phyloP scores from a whole-genome alignment of 2,329 filamentous ascomycete species.

The Fusarium denticulatum region DNA sequence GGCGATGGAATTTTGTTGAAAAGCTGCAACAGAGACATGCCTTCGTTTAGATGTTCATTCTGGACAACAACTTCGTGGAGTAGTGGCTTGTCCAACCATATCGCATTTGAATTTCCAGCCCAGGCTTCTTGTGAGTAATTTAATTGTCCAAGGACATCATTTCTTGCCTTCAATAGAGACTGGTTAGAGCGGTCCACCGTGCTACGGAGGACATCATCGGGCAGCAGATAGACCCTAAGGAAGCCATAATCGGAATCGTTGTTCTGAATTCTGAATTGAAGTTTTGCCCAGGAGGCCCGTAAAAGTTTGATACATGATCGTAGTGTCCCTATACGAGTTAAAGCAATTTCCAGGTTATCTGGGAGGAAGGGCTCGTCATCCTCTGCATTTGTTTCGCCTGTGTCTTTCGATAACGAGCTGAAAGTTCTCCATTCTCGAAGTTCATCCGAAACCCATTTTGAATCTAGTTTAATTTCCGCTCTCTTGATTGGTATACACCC shows the following conservation, averaged over 20 bases:
- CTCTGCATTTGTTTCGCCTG: not conserved
- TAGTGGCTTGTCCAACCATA: constrained; percentile 10
- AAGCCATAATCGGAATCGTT: constrained; percentile 39
- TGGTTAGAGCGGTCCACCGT: constrained; percentile 60
- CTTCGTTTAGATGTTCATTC: constrained; percentile 49
- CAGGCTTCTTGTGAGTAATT: constrained; percentile 67
- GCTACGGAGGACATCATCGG: constrained; percentile 69
- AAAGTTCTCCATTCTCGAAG: constrained; percentile 45
- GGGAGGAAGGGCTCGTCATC: constrained; percentile 16
- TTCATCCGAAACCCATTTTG: constrained; percentile 25
- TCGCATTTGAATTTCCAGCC: constrained; percentile 53
- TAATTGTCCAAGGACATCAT: constrained; percentile 60
- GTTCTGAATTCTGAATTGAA: constrained; percentile 50
- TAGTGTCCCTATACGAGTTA: constrained; percentile 44
- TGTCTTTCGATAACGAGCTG: constrained; percentile 26
- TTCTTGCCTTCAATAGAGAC: constrained; percentile 57
- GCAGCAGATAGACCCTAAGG: constrained; percentile 69
- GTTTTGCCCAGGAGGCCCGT: constrained; percentile 53
- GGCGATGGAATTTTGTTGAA: constrained; percentile 81
- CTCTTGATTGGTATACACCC: constrained; percentile 51
- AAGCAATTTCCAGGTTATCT: constrained; percentile 37
- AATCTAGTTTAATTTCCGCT: constrained; percentile 22
- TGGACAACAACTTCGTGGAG: not conserved
- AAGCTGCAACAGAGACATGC: constrained; percentile 70
- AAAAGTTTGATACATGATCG: constrained; percentile 47